Percentiles rank a stretch among this genome's conserved stretches.
These are phyloP conservation scores for Solanum aculeatissimum DNA, from an alignment of 305 asterid species.

Conservation along the genomic window DNA sequence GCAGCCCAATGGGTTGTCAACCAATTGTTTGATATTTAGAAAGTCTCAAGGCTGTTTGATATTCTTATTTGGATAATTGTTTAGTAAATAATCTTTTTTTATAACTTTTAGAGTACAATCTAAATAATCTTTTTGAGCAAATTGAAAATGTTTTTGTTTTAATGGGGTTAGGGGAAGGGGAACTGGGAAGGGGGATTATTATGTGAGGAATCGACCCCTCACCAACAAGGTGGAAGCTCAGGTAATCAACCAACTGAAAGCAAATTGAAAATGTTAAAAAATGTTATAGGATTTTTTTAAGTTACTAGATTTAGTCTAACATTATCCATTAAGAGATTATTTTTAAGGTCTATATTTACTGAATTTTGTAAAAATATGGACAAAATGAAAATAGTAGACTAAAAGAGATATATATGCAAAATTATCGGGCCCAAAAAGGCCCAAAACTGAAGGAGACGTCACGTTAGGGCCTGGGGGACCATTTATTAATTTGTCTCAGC, in stretches of 20 bases:
- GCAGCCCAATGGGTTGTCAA: too few relatives aligned
- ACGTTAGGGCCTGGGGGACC: not conserved
- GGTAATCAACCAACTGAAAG: too few relatives aligned
- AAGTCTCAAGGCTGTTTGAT: not conserved
- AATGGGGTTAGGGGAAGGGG: too few relatives aligned
- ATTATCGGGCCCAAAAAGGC: not conserved
- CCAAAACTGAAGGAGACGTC: not conserved
- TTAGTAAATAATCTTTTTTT: not conserved
- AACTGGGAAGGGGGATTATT: too few relatives aligned
- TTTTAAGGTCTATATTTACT: not conserved
- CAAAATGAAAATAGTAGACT: not conserved
- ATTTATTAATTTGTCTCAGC: not conserved
- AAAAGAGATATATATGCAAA: not conserved
- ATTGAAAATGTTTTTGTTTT: too few relatives aligned
- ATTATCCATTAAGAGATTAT: not conserved
- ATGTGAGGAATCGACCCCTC: too few relatives aligned
- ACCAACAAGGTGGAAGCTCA: too few relatives aligned
- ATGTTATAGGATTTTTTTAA: too few relatives aligned
- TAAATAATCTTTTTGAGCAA: not conserved
- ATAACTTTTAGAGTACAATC: not conserved
- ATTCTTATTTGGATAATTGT: not conserved
- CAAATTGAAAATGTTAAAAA: not conserved
- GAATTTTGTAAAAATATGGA: not conserved
- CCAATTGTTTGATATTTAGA: not conserved
- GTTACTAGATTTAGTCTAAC: not conserved